Evolutionary conservation across 345 rosid genomes (phyloP).

Genomic region (Salix purpurea): DNA sequence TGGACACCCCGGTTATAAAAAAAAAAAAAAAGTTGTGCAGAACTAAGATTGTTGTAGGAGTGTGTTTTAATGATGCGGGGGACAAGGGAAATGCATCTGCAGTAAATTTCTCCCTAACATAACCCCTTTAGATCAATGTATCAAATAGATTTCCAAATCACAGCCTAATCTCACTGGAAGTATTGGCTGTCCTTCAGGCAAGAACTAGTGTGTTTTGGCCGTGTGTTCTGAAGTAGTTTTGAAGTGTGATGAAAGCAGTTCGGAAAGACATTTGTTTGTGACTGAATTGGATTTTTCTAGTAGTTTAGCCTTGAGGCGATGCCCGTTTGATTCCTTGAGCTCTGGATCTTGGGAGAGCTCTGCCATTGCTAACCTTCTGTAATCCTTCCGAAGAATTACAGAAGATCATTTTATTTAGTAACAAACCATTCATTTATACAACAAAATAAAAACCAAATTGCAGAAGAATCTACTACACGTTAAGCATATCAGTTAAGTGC

Average conservation of each 20-base stretch:
- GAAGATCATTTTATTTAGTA: too few relatives aligned
- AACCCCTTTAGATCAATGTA: not conserved
- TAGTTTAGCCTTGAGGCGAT: not conserved
- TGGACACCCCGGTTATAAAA: too few relatives aligned
- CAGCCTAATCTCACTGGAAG: not conserved
- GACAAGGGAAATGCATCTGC: not conserved
- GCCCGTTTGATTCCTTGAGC: not conserved
- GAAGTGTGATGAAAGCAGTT: slow-evolving; percentile 9
- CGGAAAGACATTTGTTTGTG: not conserved
- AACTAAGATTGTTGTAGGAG: not conserved
- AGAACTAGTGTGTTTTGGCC: not conserved
- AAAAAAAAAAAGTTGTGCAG: slow-evolving; percentile 1
- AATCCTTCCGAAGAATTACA: too few relatives aligned
- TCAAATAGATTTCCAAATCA: not conserved
- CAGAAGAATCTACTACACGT: too few relatives aligned
- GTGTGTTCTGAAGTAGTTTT: not conserved
- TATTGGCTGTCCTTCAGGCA: not conserved
- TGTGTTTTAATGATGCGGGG: not conserved
- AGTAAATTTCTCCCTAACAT: not conserved
- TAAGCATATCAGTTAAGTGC: too few relatives aligned
- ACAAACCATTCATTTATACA: too few relatives aligned
- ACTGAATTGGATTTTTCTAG: not conserved
- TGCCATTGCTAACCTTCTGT: not conserved
- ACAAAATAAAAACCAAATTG: too few relatives aligned
- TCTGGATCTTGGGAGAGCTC: not conserved